phyloP scores from a whole-genome alignment of 1,284 basidiomycete genomes.

The Malassezia furfur region DNA sequence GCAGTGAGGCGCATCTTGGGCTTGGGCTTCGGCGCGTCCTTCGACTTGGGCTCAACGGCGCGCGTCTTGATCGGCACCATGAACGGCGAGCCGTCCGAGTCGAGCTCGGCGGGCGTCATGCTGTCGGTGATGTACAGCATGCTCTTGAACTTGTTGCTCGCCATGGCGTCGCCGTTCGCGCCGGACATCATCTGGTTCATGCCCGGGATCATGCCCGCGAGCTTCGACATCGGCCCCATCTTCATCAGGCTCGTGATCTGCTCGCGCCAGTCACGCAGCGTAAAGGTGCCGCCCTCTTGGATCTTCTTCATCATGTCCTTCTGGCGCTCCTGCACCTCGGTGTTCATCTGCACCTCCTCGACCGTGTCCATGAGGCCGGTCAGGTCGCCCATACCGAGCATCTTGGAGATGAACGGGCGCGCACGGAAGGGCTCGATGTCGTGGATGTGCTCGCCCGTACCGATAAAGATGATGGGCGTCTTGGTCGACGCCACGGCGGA shows the following conservation, averaged over 20 bases:
- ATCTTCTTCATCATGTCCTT: conserved; percentile 98
- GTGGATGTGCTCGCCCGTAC: conserved; percentile 90
- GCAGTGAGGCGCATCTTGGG: conserved; percentile 39
- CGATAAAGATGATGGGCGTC: conserved; percentile 97
- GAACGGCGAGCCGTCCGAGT: conserved; percentile 70
- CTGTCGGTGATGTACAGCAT: conserved; percentile 99
- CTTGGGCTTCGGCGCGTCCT: conserved; percentile 15
- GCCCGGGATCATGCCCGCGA: conserved; percentile 97
- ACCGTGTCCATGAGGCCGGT: conserved; percentile 77
- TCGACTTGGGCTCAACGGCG: not conserved
- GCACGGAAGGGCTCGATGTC: conserved; percentile 93
- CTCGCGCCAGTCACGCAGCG: conserved; percentile 93
- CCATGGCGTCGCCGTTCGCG: conserved; percentile 79
- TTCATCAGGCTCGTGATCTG: conserved; percentile 96
- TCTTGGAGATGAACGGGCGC: conserved; percentile 91
- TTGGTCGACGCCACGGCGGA: conserved; percentile 97
- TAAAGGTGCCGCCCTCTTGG: conserved; percentile 81
- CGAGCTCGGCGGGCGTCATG: conserved; percentile 85
- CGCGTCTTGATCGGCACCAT: conserved; percentile 23
- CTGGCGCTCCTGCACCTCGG: conserved; percentile 62
- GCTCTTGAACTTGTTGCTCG: conserved; percentile 73
- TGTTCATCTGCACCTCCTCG: conserved; percentile 57
- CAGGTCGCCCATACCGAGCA: conserved; percentile 89
- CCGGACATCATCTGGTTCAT: conserved; percentile 68
- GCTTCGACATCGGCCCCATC: conserved; percentile 96